Evolutionary conservation across 2,329 filamentous ascomycete genomes (phyloP), one percentile per base, ranked within the genome.

Genomic region (Trichoderma asperellum): DNA sequence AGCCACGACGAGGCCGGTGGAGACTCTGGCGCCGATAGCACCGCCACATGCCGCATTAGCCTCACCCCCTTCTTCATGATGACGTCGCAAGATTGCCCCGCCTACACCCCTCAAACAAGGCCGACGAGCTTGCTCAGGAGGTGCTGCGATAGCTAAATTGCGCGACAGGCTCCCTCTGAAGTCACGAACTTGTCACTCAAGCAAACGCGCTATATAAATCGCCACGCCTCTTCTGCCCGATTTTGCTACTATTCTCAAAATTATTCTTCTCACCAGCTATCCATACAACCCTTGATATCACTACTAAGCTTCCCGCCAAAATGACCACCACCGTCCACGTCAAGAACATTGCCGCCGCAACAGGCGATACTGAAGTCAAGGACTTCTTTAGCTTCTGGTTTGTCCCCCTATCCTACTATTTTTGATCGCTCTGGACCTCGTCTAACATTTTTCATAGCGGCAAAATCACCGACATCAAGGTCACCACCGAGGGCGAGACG

Each of bases 301-400:
- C 47, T 4, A 32, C 16, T 11, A 59, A 43, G 40, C 37, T 18
- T 6, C 37, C 5, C 16, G 21, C 59, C 56, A 57, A 40, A 18
- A 70, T 68, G 66, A 43, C 69, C 10, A 47, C 47, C 40, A 95
- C 92, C 62, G 93, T 97, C 73, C 84, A 94, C 83, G 94, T 98
- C 77, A 92, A 92, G 83, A 94, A 96, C 84, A 97, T 99, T 83
- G 89, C 92, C 74, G 79, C 85, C 72, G 83, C 90, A 79, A 97
- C 95, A 69, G 89, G 88, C 74, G 94, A 99, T 82, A 91, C 94
- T 83, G 94, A 98, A 82, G 90, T 99, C 76, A 89, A 89, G 78
- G 94, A 97, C 79, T 99, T 99, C 87, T 99, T 99, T 86, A 96
- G 92, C 85, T 98, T 98, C 83, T 91, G 89, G 93, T 95, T 86